Conservation (phyloP, 1,139 yeast genomes). For the Candida albicans region DNA sequence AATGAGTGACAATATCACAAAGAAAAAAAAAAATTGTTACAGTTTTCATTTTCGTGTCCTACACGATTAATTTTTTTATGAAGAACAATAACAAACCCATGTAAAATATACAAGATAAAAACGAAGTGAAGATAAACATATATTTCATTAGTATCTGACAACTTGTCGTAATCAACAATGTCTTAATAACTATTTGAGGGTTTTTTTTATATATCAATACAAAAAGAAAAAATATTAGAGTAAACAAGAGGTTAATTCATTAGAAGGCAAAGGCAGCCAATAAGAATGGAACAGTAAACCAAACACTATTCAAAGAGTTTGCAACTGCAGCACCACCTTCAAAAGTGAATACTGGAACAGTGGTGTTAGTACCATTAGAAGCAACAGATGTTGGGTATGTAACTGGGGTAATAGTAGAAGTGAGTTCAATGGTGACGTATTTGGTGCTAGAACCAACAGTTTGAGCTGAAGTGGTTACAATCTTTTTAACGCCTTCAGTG, state of each 20-base stretch:
- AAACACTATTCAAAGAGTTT: slow-evolving; percentile 7
- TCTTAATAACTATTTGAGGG: not conserved
- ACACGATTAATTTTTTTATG: too few species aligned
- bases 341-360: slow-evolving; percentile 10
- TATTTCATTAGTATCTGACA: too few species aligned
- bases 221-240: not conserved
- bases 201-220: not conserved
- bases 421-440: slow-evolving; percentile 9
- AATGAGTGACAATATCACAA: not conserved
- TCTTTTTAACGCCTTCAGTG: not conserved
- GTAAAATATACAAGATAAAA: too few species aligned
- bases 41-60: too few species aligned
- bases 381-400: slow-evolving; percentile 7
- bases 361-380: slow-evolving; percentile 3
- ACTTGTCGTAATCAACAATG: too few species aligned
- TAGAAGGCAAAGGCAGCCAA: slow-evolving; percentile 13
- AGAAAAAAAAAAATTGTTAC: not conserved
- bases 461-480: slow-evolving; percentile 4
- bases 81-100: too few species aligned
- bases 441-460: slow-evolving; percentile 1
- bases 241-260: not conserved
- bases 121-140: too few species aligned
- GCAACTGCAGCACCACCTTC: slow-evolving; percentile 14
- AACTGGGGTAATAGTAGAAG: slow-evolving; percentile 12
- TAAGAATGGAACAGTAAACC: slow-evolving; percentile 14